A percentile compares a stretch with the other conserved stretches of the same genome.
Conservation (phyloP, 1,284 basidiomycete genomes). For the Blastosporella zonata region DNA sequence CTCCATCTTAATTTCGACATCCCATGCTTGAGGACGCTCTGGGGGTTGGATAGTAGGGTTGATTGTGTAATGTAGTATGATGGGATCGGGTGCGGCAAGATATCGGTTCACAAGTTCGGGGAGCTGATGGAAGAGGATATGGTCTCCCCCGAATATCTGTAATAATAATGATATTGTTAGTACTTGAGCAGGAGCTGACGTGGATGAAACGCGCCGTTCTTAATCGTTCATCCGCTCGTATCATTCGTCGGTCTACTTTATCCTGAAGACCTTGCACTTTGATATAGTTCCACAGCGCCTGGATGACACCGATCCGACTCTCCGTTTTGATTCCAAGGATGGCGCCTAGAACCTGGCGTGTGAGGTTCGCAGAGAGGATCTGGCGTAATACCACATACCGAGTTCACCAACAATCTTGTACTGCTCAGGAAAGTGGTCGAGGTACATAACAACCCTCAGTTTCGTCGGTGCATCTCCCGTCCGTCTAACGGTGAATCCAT, state of each 20-base stretch:
- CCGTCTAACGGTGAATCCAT: slow-evolving; percentile 88
- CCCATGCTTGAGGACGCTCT: slow-evolving; percentile 73
- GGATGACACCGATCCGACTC: slow-evolving; percentile 78
- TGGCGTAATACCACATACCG: slow-evolving; percentile 35
- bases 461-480: slow-evolving; percentile 79
- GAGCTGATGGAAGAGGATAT: slow-evolving; percentile 76
- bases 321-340: slow-evolving; percentile 85
- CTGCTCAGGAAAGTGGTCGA: slow-evolving; percentile 86
- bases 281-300: slow-evolving; percentile 91
- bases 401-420: slow-evolving; percentile 83
- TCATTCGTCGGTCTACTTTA: slow-evolving; percentile 79
- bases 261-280: slow-evolving; percentile 87
- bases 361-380: neutral
- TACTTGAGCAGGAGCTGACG: neutral
- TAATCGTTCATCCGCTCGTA: slow-evolving; percentile 76
- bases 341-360: slow-evolving; percentile 35
- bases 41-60: slow-evolving; percentile 56
- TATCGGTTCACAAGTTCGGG: slow-evolving; percentile 86
- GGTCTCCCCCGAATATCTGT: slow-evolving; percentile 67
- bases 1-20: slow-evolving; percentile 89
- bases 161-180: neutral
- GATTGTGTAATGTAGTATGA: slow-evolving; percentile 79
- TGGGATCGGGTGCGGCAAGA: slow-evolving; percentile 77
- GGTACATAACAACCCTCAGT: slow-evolving; percentile 76
- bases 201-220: slow-evolving; percentile 42